Evolutionary conservation across 1,284 basidiomycete genomes (phyloP), one percentile per base, ranked within the genome.

Genomic region (Ganoderma leucocontextum): DNA sequence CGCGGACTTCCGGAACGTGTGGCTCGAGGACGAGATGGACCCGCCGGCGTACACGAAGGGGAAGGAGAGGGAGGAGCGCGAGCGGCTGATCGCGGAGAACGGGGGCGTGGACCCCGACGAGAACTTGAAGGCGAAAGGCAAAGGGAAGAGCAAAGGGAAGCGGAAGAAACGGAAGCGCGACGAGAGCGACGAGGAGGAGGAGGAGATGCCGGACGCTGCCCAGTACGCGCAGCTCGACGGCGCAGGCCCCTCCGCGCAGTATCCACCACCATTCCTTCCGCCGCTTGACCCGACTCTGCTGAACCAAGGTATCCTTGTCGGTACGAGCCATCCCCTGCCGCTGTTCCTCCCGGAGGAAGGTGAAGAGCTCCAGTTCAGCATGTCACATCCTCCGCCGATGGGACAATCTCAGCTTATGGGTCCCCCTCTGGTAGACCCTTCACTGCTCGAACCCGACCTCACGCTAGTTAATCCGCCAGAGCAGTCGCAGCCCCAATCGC

Each of bases 11-110:
- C 86, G 97, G 63, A 94, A 88, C 62, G 92, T 96, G 7, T 97
- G 95, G 95, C 80, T 97, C 69, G 94, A 97, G 74, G 95, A 97
- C 67, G 93, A 95, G 80, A 91, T 91, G 83, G 94, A 96, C 73
- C 96, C 96, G 1, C 96, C 96, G 0, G 93, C 95, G 42, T 96
- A 92, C 78, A 92, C 87, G 3, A 91, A 93, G 71, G 92, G 91
- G 35, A 88, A 86, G 75, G 89, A 91, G 77, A 88, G 85, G 74
- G 91, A 93, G 72, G 89, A 92, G 75, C 86, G 81, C 58, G 88
- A 87, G 74, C 83, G 82, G 62, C 78, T 85, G 55, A 82, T 84
- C 42, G 78, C 75, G 36, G 82, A 75, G 79, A 78, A 71, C 75
- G 75, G 77, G 64, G 76, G 69, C 67, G 76, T 75, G 68, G 65